A percentile compares a stretch with the other conserved stretches of the same genome.
phyloP scores from a whole-genome alignment of 176 grass and related monocot genomes.

The Phragmites australis region DNA sequence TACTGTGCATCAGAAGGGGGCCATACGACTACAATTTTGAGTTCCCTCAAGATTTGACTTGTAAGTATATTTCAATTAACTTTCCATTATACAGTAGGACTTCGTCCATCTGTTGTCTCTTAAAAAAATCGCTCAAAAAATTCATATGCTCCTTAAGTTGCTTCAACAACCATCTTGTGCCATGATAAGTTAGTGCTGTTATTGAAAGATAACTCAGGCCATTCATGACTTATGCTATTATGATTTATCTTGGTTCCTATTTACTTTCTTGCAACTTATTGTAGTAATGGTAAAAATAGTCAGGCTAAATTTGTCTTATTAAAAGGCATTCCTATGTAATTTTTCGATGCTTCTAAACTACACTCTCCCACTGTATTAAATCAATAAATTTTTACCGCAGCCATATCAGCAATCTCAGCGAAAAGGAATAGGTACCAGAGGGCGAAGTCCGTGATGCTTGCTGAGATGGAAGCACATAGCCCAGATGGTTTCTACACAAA shows the following conservation, averaged over 20 bases:
- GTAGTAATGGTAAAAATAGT: not conserved
- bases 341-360: too few species aligned
- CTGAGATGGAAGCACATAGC: conserved; percentile 83
- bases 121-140: not conserved
- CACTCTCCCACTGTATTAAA: conserved; percentile 12
- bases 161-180: not conserved
- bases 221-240: not conserved
- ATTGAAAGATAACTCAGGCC: not conserved
- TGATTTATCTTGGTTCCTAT: not conserved
- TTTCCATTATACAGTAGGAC: too few species aligned
- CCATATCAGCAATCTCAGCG: conserved; percentile 75
- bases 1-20: conserved; percentile 77
- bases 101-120: too few species aligned
- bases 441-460: conserved; percentile 90
- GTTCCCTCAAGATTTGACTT: conserved; percentile 94
- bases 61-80: conserved; percentile 48
- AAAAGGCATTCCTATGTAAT: too few species aligned
- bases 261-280: not conserved
- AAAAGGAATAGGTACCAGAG: conserved; percentile 98
- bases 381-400: conserved; percentile 1
- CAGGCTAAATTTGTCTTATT: not conserved
- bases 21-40: conserved; percentile 92
- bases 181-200: not conserved
- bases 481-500: conserved; percentile 62
- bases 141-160: not conserved